phyloP scores from a whole-genome alignment of 2,329 filamentous ascomycete species.

The Teratosphaeriaceae sp. region DNA sequence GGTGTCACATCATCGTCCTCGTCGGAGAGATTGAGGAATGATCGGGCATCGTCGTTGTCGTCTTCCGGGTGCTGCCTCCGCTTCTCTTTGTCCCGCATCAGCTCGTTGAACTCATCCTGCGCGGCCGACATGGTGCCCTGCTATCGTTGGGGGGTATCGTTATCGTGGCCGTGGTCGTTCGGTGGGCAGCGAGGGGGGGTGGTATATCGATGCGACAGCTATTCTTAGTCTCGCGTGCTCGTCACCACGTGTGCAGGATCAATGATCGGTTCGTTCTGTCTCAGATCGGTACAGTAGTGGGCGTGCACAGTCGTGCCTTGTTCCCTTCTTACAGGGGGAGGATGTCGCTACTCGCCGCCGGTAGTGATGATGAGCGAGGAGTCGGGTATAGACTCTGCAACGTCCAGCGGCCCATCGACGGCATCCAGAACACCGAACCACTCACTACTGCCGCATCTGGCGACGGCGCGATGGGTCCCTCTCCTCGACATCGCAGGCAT shows the following conservation, averaged over 20 bases:
- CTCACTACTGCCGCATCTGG: background rate
- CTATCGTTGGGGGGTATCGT: background rate
- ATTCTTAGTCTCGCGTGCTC: conserved; percentile 1
- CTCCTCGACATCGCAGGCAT: background rate
- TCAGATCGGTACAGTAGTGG: background rate
- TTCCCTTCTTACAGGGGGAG: too few species aligned
- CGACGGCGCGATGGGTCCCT: background rate
- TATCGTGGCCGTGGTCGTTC: background rate
- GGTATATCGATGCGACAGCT: conserved; percentile 2
- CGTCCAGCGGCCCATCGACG: background rate
- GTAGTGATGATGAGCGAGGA: background rate
- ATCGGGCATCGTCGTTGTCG: conserved; percentile 39
- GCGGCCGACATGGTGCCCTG: conserved; percentile 36
- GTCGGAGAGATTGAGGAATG: conserved; percentile 38
- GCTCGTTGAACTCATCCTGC: conserved; percentile 47
- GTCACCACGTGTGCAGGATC: background rate
- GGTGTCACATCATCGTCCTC: conserved; percentile 27
- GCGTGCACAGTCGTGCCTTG: background rate
- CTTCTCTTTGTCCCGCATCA: conserved; percentile 42
- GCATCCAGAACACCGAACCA: background rate
- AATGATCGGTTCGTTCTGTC: background rate
- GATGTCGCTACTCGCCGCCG: background rate
- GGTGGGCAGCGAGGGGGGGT: background rate
- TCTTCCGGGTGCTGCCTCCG: conserved; percentile 43
- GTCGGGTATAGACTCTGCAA: background rate